Conservation (phyloP, 352 stramenopile genomes). For the Saprolegnia parasitica region DNA sequence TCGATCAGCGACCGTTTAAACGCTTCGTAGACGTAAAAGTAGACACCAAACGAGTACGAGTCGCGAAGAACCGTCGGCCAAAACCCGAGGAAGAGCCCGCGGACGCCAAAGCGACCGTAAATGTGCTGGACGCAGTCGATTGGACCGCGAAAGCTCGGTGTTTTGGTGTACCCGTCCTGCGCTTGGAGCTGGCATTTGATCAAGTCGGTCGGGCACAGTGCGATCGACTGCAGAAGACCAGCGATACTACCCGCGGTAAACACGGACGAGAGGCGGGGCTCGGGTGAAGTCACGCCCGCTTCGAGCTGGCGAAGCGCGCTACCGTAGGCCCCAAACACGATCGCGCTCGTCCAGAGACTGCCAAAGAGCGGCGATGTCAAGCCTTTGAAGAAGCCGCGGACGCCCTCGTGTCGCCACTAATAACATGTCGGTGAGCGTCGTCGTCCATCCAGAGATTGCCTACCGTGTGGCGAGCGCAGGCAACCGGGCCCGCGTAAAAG, state of each 20-base stretch:
- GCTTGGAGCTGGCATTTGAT: slow-evolving; percentile 84
- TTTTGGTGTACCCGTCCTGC: slow-evolving; percentile 28
- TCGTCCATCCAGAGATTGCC: slow-evolving; percentile 17
- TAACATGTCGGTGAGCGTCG: background rate
- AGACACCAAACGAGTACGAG: slow-evolving; percentile 76
- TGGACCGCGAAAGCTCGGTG: slow-evolving; percentile 55
- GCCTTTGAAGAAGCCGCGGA: slow-evolving; percentile 79
- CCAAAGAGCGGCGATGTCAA: slow-evolving; percentile 75
- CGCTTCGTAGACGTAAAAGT: slow-evolving; percentile 81
- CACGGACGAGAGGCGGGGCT: slow-evolving; percentile 59
- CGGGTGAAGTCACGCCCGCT: background rate
- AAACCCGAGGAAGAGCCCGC: slow-evolving; percentile 70
- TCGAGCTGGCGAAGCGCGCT: slow-evolving; percentile 44
- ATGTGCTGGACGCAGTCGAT: slow-evolving; percentile 76
- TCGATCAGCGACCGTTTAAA: slow-evolving; percentile 68
- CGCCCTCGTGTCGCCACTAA: slow-evolving; percentile 62
- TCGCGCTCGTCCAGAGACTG: slow-evolving; percentile 79
- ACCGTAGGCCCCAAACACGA: slow-evolving; percentile 83
- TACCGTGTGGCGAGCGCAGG: slow-evolving; percentile 47
- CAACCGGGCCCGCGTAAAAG: slow-evolving; percentile 49
- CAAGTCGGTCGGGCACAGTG: slow-evolving; percentile 68
- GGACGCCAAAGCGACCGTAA: slow-evolving; percentile 48
- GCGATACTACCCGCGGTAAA: slow-evolving; percentile 50
- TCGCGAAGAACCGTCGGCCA: slow-evolving; percentile 69
- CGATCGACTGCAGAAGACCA: slow-evolving; percentile 72